phyloP scores from a whole-genome alignment of 805 yeast genomes.

The Monosporozyma siamensis region DNA sequence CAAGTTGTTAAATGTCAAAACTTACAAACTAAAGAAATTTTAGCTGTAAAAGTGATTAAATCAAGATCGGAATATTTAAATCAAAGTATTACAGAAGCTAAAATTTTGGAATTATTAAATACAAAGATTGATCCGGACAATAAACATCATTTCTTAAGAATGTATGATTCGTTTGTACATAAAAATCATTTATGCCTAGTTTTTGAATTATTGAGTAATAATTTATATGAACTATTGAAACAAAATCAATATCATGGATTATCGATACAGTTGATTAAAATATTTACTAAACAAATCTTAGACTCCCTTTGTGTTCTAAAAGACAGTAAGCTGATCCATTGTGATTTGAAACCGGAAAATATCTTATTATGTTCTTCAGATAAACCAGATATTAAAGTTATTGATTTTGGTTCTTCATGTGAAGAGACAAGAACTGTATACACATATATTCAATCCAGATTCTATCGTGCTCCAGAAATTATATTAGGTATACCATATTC shows the following conservation, averaged over 20 bases:
- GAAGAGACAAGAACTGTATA: conserved; percentile 82
- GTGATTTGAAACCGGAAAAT: conserved; percentile 96
- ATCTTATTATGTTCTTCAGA: conserved; percentile 63
- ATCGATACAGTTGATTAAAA: conserved; percentile 65
- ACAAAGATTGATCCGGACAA: conserved; percentile 59
- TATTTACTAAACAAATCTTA: conserved; percentile 69
- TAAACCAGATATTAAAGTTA: conserved; percentile 78
- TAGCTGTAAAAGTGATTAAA: conserved; percentile 91
- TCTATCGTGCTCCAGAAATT: conserved; percentile 92
- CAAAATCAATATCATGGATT: conserved; percentile 92
- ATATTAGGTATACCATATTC: conserved; percentile 87
- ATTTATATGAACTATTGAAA: conserved; percentile 80
- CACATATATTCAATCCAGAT: conserved; percentile 86
- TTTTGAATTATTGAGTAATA: conserved; percentile 80
- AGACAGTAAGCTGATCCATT: conserved; percentile 78
- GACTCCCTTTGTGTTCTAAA: conserved; percentile 76
- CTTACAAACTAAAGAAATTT: conserved; percentile 68
- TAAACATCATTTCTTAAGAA: conserved; percentile 63
- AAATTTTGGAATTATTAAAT: conserved; percentile 73
- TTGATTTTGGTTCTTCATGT: conserved; percentile 95
- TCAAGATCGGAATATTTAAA: conserved; percentile 84
- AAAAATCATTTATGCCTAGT: conserved; percentile 89
- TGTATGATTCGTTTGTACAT: conserved; percentile 85
- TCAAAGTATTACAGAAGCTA: conserved; percentile 86
- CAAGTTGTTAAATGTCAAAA: conserved; percentile 89